These are phyloP conservation scores for Ustulina deusta DNA, from an alignment of 2,329 filamentous ascomycete species.

Conservation along the genomic window DNA sequence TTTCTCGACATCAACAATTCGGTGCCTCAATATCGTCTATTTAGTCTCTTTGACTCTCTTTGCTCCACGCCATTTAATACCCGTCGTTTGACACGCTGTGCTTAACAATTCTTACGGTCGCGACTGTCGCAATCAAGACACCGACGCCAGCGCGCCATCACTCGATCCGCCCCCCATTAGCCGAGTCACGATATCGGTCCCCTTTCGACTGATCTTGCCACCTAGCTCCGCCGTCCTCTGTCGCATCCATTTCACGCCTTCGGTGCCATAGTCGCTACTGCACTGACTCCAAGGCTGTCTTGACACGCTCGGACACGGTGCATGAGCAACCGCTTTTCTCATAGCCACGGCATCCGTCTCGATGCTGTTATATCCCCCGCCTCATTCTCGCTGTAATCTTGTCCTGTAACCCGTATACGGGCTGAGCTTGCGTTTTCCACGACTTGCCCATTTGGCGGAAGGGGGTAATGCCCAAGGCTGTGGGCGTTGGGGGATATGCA, in stretches of 20 bases:
- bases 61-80: constrained; percentile 2
- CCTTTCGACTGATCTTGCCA: neutral
- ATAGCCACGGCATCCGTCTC: constrained; percentile 11
- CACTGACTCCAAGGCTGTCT: constrained; percentile 2
- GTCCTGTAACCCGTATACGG: neutral
- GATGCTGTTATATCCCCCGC: constrained; percentile 24
- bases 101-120: neutral
- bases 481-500: constrained; percentile 51
- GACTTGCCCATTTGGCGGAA: constrained; percentile 38
- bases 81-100: neutral
- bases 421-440: constrained; percentile 1
- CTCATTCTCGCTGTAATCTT: constrained; percentile 4
- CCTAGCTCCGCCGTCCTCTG: neutral
- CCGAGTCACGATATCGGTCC: constrained; percentile 22
- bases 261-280: neutral
- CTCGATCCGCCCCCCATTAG: neutral
- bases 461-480: constrained; percentile 40
- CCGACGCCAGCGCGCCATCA: neutral
- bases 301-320: constrained; percentile 9
- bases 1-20: constrained; percentile 12
- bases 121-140: neutral
- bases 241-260: constrained; percentile 7
- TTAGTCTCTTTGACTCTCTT: constrained; percentile 1
- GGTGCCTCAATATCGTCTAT: neutral
- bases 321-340: constrained; percentile 15